A percentile compares a stretch with the other conserved stretches of the same genome.
These are phyloP conservation scores for Byssochlamys sp. DNA, from an alignment of 2,329 filamentous ascomycete genomes.

Conservation along the genomic window DNA sequence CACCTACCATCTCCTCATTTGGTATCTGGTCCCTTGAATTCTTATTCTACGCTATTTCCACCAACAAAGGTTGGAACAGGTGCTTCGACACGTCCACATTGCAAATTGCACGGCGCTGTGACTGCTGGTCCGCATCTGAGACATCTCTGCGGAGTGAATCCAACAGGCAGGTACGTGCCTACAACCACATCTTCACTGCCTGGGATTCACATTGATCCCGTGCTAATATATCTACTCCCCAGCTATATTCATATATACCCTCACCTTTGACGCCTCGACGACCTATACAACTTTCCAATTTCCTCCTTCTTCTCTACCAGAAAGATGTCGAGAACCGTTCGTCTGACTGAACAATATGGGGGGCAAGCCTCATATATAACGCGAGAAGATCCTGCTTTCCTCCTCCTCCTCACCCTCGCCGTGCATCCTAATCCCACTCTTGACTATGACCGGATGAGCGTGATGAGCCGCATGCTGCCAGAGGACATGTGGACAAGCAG, in stretches of 20 bases:
- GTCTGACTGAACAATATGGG: background rate
- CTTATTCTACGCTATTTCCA: too few relatives aligned
- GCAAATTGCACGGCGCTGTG: too few relatives aligned
- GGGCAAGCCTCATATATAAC: background rate
- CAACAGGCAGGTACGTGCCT: background rate
- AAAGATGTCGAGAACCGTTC: background rate
- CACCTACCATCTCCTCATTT: too few relatives aligned
- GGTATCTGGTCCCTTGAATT: too few relatives aligned
- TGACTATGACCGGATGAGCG: slow-evolving; percentile 4
- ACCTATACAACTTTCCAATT: background rate
- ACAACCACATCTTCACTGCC: background rate
- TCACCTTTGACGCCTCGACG: background rate
- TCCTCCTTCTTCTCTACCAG: background rate
- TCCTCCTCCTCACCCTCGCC: slow-evolving; percentile 2
- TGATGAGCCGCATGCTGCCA: slow-evolving; percentile 1
- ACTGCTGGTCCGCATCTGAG: too few relatives aligned
- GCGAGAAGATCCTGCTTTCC: slow-evolving; percentile 2
- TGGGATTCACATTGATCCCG: background rate
- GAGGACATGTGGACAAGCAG: slow-evolving; percentile 2
- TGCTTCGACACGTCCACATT: too few relatives aligned
- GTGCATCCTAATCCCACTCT: slow-evolving; percentile 1
- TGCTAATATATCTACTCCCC: background rate
- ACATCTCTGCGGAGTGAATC: too few relatives aligned
- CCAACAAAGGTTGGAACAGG: too few relatives aligned
- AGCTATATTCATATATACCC: background rate